Base-by-base conservation (phyloP, 2,329 filamentous ascomycete species). In the Thielaviopsis punctulata region DNA sequence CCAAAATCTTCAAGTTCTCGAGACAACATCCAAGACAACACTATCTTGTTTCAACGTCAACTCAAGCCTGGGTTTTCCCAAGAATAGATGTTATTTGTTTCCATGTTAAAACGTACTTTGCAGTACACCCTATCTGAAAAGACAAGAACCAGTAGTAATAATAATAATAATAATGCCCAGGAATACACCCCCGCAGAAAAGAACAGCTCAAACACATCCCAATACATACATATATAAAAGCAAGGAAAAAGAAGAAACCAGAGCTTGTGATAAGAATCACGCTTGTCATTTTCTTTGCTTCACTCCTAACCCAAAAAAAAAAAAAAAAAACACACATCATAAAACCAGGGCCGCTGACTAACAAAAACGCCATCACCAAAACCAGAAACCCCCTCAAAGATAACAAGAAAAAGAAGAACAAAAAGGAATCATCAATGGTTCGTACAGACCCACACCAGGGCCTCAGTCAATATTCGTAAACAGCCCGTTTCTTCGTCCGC, bases 381-480 rank as follows among this genome's bases (percentile, higher is more conserved):
- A 30, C 10, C 12, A 48, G 18, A 48, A 48, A 25, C 2, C 45
- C 13, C 5, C 15, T 25, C 19, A 41, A 47, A 45, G 45, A 30
- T 36, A 39, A n/a, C 49, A 50, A 36, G 23, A 48, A 47, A 53
- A 4, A 48, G 45, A n/a, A 45, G 30, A 41, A n/a, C 12, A 41
- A 27, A 27, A n/a, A 50, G 12, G 19, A 44, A 2, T 13, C 15
- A 30, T 27, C 15, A 36, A 15, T 2, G 1, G 13, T 13, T n/a
- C 22, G 30, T 21, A 13, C 9, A 19, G 18, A 13, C 19, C 21
- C 10, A 33, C 18, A 18, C 6, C 21, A 41, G 5, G 10, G 10
- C 2, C 15, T 39, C 33, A 39, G 10, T 39, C 33, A 39, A 39
- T 18, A 39, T 18, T 39, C 33, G 18, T 39, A 39, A 39, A 39